A percentile compares a stretch with the other conserved stretches of the same genome.
phyloP scores from a whole-genome alignment of 2,329 filamentous ascomycete species.

The Pseudocercospora ulei region DNA sequence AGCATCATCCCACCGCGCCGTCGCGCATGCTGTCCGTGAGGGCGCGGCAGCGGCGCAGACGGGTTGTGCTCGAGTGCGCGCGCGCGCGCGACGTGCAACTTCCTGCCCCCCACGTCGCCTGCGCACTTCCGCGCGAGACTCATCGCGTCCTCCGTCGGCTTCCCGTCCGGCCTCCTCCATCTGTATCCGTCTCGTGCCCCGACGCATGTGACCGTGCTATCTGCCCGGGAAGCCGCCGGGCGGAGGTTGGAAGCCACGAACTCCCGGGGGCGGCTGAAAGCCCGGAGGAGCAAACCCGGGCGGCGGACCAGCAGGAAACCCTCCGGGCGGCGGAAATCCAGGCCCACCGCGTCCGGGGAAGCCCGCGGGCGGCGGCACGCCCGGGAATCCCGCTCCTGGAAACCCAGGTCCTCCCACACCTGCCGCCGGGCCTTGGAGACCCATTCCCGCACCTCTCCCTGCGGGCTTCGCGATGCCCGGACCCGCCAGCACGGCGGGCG shows the following conservation, averaged over 20 bases:
- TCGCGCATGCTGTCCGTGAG: constrained; percentile 14
- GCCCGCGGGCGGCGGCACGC: constrained; percentile 19
- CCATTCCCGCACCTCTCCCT: constrained; percentile 66
- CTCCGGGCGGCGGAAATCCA: constrained; percentile 20
- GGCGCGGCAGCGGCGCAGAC: not conserved
- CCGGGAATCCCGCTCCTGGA: constrained; percentile 43
- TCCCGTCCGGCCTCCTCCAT: not conserved
- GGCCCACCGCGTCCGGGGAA: constrained; percentile 35
- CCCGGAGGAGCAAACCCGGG: constrained; percentile 41
- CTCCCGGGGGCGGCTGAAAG: constrained; percentile 56
- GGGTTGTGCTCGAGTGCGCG: too few species aligned
- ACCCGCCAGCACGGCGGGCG: constrained; percentile 66
- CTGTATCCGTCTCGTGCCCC: not conserved
- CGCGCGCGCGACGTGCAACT: too few species aligned
- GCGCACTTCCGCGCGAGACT: too few species aligned
- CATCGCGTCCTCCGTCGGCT: too few species aligned
- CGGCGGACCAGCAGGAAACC: constrained; percentile 29
- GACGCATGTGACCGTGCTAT: constrained; percentile 17
- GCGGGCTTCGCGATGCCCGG: constrained; percentile 86
- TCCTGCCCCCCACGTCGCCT: too few species aligned
- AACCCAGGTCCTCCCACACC: constrained; percentile 74
- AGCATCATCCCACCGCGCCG: constrained; percentile 15
- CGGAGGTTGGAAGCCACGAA: constrained; percentile 31
- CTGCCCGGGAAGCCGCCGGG: constrained; percentile 29
- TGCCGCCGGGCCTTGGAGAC: constrained; percentile 77